phyloP scores from a whole-genome alignment of 371 early-diverging fungal genomes.

The Apophysomyces sp. region DNA sequence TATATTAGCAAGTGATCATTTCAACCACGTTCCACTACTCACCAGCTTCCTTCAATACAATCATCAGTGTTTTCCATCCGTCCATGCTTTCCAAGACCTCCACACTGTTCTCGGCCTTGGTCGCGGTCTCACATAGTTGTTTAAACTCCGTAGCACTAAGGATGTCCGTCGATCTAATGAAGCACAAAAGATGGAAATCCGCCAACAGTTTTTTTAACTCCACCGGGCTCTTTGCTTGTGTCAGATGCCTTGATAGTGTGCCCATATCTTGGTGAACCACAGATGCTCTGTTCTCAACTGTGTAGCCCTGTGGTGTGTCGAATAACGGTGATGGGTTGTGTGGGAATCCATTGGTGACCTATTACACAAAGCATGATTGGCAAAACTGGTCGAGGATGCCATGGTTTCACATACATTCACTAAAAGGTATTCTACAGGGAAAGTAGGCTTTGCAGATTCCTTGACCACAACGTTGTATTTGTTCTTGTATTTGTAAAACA shows the following conservation, averaged over 20 bases:
- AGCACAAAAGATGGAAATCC: slow-evolving; percentile 86
- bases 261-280: slow-evolving; percentile 20
- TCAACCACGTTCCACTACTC: slow-evolving; percentile 15
- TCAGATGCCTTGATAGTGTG: slow-evolving; percentile 59
- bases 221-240: slow-evolving; percentile 24
- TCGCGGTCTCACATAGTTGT: slow-evolving; percentile 52
- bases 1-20: background rate
- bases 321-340: slow-evolving; percentile 78
- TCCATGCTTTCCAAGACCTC: slow-evolving; percentile 44
- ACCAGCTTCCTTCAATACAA: slow-evolving; percentile 65
- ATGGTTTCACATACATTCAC: slow-evolving; percentile 75
- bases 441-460: slow-evolving; percentile 87
- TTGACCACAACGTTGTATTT: slow-evolving; percentile 88
- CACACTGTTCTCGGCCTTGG: slow-evolving; percentile 40
- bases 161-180: slow-evolving; percentile 53
- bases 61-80: slow-evolving; percentile 82
- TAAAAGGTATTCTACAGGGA: slow-evolving; percentile 95
- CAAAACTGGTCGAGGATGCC: too few species aligned
- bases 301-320: slow-evolving; percentile 37
- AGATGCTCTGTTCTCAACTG: slow-evolving; percentile 73
- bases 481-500: slow-evolving; percentile 94
- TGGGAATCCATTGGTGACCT: slow-evolving; percentile 96
- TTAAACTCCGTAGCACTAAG: slow-evolving; percentile 56
- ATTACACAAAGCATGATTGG: background rate
- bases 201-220: slow-evolving; percentile 52